Evolutionary conservation across 176 grass and related monocot genomes (phyloP).

Genomic region (Avena eriantha): DNA sequence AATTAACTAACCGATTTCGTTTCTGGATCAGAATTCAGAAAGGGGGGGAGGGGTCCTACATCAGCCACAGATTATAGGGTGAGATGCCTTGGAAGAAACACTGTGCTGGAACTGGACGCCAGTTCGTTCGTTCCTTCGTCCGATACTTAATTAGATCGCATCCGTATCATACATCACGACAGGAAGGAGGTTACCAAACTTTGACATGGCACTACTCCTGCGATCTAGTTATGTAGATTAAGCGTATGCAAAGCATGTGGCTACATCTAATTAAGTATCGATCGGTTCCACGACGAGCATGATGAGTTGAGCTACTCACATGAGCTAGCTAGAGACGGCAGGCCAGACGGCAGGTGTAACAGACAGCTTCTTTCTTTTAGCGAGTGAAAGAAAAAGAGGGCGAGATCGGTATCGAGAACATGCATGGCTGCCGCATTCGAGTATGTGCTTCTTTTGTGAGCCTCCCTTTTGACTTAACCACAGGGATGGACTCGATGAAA

Average conservation of each 20-base stretch:
- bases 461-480: conserved; percentile 28
- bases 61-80: neutral
- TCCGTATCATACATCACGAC: neutral
- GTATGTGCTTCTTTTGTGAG: neutral
- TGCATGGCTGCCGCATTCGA: neutral
- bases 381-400: neutral
- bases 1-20: neutral
- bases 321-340: neutral
- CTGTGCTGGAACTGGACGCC: conserved; percentile 21
- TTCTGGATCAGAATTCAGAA: neutral
- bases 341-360: conserved; percentile 18
- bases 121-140: neutral
- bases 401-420: neutral
- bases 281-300: neutral
- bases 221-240: conserved; percentile 12
- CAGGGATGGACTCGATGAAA: neutral
- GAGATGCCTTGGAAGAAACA: conserved; percentile 55
- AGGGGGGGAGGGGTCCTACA: neutral
- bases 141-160: conserved; percentile 16
- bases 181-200: conserved; percentile 27
- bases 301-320: neutral
- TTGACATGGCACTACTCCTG: conserved; percentile 13
- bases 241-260: neutral
- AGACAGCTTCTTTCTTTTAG: neutral
- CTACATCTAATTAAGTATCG: neutral